Base-by-base conservation (phyloP, 2,329 filamentous ascomycete genomes). In the Fusarium nodosum region DNA sequence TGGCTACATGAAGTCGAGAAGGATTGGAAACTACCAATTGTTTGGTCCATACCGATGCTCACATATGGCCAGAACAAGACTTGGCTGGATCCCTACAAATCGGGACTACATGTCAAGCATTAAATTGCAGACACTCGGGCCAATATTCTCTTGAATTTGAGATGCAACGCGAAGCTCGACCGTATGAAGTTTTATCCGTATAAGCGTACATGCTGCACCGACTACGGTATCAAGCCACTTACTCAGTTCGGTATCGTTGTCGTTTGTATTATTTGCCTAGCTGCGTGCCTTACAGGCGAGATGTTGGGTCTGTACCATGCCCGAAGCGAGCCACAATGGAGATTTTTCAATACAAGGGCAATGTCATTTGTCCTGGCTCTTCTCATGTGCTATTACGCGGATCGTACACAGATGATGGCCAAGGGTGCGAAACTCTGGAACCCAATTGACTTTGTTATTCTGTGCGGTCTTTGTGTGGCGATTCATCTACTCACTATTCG, bases 191-290 rank as follows among this genome's bases (percentile, higher is more conserved):
- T 76, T n/a, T 82, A 81, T 54, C 81, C 82, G 0, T 84, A 82
- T 65, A 77, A 82, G 47, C 78, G 82, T 50, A 86, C 85, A 4
- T 88, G 86, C 71, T 88, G 86, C 67, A 83, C 78, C 33, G 79
- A 79, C 36, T 87, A 87, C 64, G 71, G 76, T 4, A 30, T 38
- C 5, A 71, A 68, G 7, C 42, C 71, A 1, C 30, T 64, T 2
- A 45, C 72, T 1, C 76, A 77, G 22, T 24, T 68, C 3, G 24
- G 66, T 2, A 3, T 73, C 10, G 58, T 77, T 8, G 50, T 44
- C 3, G 7, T 68, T n/a, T 65, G 61, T 22, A 22, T 66, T 1
- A 1, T 56, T 4, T 75, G 56, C 24, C 39, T 74, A 3, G 26
- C 42, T 1, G 61, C 36, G 5, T 72, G 67, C 22, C 16, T 68